A percentile compares a stretch with the other conserved stretches of the same genome.
phyloP scores from a whole-genome alignment of 495 filamentous ascomycete genomes.

The Penicillium robsamsonii region DNA sequence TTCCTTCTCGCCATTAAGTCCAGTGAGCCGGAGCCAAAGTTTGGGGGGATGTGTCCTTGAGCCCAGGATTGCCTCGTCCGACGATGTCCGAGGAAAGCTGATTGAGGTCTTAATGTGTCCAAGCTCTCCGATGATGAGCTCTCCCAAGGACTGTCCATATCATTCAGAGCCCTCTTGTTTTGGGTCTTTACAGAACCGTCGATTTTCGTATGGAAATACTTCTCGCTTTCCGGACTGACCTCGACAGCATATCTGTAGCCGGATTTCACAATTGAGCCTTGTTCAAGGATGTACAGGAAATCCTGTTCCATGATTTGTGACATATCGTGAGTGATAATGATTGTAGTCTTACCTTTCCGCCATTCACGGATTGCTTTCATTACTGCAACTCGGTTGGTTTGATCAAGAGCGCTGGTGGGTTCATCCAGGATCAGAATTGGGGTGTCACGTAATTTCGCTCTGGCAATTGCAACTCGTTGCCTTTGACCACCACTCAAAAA shows the following conservation, averaged over 20 bases:
- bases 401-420: constrained; percentile 77
- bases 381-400: constrained; percentile 64
- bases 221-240: constrained; percentile 16
- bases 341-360: constrained; percentile 69
- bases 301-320: constrained; percentile 72
- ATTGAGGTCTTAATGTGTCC: constrained; percentile 7
- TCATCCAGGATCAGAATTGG: constrained; percentile 83
- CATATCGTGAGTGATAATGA: constrained; percentile 89
- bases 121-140: not conserved
- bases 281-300: constrained; percentile 77
- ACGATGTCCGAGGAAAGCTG: constrained; percentile 5
- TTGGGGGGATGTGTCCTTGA: constrained; percentile 19
- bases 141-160: not conserved
- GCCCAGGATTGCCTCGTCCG: constrained; percentile 12
- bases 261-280: constrained; percentile 65
- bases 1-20: constrained; percentile 2
- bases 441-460: constrained; percentile 75
- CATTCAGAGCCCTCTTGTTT: not conserved
- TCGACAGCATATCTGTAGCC: constrained; percentile 57
- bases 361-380: constrained; percentile 71
- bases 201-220: constrained; percentile 18
- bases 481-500: constrained; percentile 83
- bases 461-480: constrained; percentile 73
- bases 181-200: not conserved
- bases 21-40: constrained; percentile 15